A percentile compares a stretch with the other conserved stretches of the same genome.
Evolutionary conservation across 306 rosid species (phyloP).

Genomic region (Hylodesmum podocarpum): DNA sequence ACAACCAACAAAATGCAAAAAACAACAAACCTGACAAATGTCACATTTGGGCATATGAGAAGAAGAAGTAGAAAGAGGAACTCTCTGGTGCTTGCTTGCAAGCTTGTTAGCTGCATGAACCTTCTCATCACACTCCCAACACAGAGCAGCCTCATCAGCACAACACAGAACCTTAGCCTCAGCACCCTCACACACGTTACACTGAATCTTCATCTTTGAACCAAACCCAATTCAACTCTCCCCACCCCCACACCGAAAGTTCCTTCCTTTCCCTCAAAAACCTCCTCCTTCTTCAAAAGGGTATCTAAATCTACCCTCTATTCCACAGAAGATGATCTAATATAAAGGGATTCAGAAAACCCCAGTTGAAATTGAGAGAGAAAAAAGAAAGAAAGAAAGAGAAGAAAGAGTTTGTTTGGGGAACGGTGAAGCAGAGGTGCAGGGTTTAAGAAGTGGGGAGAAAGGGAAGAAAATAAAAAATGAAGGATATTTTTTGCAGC

Average conservation of each 20-base stretch:
- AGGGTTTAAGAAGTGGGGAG: constrained; percentile 51
- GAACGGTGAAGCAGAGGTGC: neutral
- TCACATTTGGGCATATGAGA: constrained; percentile 92
- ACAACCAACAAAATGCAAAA: neutral
- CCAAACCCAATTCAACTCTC: constrained; percentile 9
- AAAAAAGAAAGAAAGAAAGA: neutral
- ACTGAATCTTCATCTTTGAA: constrained; percentile 87
- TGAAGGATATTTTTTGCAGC: constrained; percentile 50
- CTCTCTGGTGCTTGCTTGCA: constrained; percentile 89
- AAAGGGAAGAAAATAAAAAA: constrained; percentile 6
- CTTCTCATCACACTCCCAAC: constrained; percentile 89
- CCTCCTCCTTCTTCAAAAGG: neutral
- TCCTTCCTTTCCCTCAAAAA: neutral
- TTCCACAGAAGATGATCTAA: neutral
- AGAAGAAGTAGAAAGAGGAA: constrained; percentile 63
- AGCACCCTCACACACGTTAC: constrained; percentile 85
- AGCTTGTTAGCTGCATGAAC: constrained; percentile 96
- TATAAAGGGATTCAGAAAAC: neutral
- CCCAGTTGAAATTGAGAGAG: constrained; percentile 14
- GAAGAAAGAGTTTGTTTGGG: too few relatives aligned
- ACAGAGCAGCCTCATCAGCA: constrained; percentile 95
- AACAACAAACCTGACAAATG: constrained; percentile 73
- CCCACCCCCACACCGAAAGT: neutral
- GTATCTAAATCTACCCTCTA: neutral
- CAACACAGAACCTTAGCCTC: constrained; percentile 94